phyloP scores from a whole-genome alignment of 1,284 basidiomycete species.

The Caloboletus inedulis region DNA sequence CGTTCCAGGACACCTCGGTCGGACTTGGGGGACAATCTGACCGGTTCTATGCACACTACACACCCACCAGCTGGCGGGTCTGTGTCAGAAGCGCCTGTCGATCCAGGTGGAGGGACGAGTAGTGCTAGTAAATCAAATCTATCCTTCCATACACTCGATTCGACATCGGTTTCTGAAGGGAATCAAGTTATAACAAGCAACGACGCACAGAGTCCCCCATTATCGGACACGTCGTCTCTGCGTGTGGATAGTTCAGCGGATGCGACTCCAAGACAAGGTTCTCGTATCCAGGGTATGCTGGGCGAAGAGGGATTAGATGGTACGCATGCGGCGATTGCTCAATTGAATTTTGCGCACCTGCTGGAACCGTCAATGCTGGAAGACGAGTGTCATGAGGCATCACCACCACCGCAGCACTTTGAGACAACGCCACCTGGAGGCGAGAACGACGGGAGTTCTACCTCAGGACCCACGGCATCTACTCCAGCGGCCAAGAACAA shows the following conservation, averaged over 20 bases:
- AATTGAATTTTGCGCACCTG: neutral
- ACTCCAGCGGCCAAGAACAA: conserved; percentile 18
- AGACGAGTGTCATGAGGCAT: conserved; percentile 6
- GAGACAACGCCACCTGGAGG: conserved; percentile 7
- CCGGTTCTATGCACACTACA: neutral
- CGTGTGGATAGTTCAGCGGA: conserved; percentile 14
- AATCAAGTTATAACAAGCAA: neutral
- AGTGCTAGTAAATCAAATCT: neutral
- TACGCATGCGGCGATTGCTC: neutral
- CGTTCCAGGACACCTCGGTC: conserved; percentile 22
- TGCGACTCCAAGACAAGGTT: conserved; percentile 20
- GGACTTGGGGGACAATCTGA: conserved; percentile 11
- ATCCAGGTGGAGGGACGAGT: conserved; percentile 23
- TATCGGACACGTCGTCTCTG: neutral
- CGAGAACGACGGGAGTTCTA: neutral
- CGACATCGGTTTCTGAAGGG: neutral
- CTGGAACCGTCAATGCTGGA: neutral
- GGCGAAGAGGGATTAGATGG: conserved; percentile 1
- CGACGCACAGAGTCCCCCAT: neutral
- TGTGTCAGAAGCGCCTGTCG: conserved; percentile 12
- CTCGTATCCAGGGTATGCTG: neutral
- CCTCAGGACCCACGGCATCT: neutral
- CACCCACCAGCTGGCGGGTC: neutral
- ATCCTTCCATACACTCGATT: conserved; percentile 9
- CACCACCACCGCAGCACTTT: neutral